These are phyloP conservation scores for Suillus occidentalis DNA, from an alignment of 768 basidiomycete genomes.

Conservation along the genomic window DNA sequence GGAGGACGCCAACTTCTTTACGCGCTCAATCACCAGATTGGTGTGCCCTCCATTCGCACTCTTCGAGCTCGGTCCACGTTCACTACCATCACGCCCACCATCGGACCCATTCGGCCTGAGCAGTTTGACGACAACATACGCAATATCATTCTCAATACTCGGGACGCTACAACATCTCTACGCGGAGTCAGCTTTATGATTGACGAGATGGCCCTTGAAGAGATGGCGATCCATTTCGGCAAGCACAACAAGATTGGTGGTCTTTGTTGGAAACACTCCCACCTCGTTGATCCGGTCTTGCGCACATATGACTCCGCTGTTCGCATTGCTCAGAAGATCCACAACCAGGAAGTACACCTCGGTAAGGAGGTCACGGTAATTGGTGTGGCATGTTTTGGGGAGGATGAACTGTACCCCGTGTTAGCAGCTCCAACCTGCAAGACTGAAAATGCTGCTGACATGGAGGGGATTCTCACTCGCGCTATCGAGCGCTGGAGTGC, in stretches of 20 bases:
- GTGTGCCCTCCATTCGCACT: slow-evolving; percentile 15
- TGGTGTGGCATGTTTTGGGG: slow-evolving; percentile 5
- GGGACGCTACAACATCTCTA: neutral
- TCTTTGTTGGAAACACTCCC: slow-evolving; percentile 12
- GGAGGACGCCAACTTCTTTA: slow-evolving; percentile 14
- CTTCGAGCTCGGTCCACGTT: slow-evolving; percentile 8
- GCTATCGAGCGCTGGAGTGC: neutral
- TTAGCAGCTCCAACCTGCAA: slow-evolving; percentile 16
- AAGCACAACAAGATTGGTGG: slow-evolving; percentile 12
- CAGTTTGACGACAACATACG: neutral
- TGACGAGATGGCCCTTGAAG: slow-evolving; percentile 17
- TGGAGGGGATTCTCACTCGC: neutral
- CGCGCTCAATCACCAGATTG: slow-evolving; percentile 13
- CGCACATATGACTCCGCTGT: slow-evolving; percentile 7
- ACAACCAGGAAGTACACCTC: slow-evolving; percentile 3
- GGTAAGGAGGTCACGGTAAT: slow-evolving; percentile 16
- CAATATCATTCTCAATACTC: neutral
- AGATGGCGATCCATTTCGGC: slow-evolving; percentile 6
- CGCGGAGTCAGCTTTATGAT: slow-evolving; percentile 11
- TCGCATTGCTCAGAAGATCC: neutral
- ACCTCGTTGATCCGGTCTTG: neutral
- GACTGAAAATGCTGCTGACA: neutral
- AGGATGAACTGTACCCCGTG: slow-evolving; percentile 10
- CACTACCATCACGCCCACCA: slow-evolving; percentile 9
- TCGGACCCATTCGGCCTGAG: neutral